Percentiles rank a stretch among this genome's conserved stretches.
These are phyloP conservation scores for Arachnopeziza araneosa DNA, from an alignment of 2,329 filamentous ascomycete species.

Conservation along the genomic window DNA sequence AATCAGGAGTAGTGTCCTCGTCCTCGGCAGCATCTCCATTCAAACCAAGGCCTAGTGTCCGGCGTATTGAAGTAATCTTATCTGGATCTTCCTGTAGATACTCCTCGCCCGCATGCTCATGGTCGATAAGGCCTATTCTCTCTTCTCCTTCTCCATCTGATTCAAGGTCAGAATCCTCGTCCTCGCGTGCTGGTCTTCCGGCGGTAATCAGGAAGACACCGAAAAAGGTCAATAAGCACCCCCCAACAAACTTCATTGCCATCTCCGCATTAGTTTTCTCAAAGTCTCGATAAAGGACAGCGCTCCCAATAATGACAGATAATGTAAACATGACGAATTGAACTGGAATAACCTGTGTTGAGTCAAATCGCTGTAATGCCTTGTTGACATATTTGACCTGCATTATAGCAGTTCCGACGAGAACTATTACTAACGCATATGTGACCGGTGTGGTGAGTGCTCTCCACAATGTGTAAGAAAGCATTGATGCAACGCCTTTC, in stretches of 20 bases:
- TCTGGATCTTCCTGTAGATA: conserved; percentile 7
- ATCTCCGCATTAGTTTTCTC: conserved; percentile 71
- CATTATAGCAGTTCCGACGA: conserved; percentile 83
- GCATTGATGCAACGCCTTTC: conserved; percentile 91
- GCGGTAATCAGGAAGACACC: conserved; percentile 98
- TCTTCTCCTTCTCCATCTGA: conserved; percentile 58
- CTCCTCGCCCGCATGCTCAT: conserved; percentile 35
- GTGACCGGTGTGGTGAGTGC: conserved; percentile 89
- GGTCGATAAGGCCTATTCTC: conserved; percentile 53
- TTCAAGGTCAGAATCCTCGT: conserved; percentile 54
- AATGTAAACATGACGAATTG: conserved; percentile 97
- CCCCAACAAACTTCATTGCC: conserved; percentile 79
- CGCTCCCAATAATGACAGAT: conserved; percentile 90
- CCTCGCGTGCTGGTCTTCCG: conserved; percentile 56
- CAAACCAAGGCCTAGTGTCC: conserved; percentile 8
- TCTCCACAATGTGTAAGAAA: conserved; percentile 84
- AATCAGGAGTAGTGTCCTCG: conserved; percentile 7
- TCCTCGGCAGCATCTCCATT: conserved; percentile 18
- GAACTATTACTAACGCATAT: conserved; percentile 74
- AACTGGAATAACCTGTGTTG: conserved; percentile 94
- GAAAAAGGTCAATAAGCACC: conserved; percentile 87
- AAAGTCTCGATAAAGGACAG: conserved; percentile 90
- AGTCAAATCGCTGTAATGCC: conserved; percentile 86
- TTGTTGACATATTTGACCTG: conserved; percentile 96
- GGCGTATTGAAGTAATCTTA: conserved; percentile 9